Percentiles rank a stretch among this genome's conserved stretches.
phyloP scores from a whole-genome alignment of 495 filamentous ascomycete genomes.

The Melanomma pulvis-pyrius region DNA sequence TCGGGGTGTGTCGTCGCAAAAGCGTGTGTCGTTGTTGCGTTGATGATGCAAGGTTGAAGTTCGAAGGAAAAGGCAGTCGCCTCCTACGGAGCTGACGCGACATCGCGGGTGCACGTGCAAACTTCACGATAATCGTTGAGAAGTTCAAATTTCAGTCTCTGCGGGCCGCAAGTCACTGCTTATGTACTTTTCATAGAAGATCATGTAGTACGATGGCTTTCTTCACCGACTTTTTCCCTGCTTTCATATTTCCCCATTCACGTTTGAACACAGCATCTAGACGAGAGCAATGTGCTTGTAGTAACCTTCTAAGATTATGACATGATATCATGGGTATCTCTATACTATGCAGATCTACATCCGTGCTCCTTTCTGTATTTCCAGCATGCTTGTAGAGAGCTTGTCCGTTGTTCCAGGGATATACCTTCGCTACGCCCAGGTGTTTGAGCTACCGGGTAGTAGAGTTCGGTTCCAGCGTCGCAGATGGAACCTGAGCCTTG shows the following conservation, averaged over 20 bases:
- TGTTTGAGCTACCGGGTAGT: not conserved
- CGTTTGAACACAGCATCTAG: not conserved
- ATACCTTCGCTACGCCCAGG: not conserved
- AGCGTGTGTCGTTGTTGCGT: not conserved
- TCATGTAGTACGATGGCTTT: not conserved
- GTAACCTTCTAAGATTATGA: not conserved
- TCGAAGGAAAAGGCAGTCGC: not conserved
- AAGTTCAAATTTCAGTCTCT: not conserved
- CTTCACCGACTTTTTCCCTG: not conserved
- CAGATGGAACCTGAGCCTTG: not conserved
- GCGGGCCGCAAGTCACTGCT: not conserved
- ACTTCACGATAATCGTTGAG: not conserved
- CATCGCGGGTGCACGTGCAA: slow-evolving; percentile 24
- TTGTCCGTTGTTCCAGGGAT: not conserved
- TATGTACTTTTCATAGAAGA: not conserved
- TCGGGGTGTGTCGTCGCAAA: not conserved
- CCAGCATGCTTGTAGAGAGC: not conserved
- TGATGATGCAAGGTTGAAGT: not conserved
- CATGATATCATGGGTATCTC: not conserved
- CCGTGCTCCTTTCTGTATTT: not conserved
- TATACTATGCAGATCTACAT: not conserved
- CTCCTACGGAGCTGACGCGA: slow-evolving; percentile 7
- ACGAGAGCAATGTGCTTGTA: not conserved
- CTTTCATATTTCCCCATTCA: not conserved
- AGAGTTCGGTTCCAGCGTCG: not conserved